Evolutionary conservation across 208 protist genomes (phyloP), one percentile per base, ranked within the genome.

Genomic region (Leishmania arabica): DNA sequence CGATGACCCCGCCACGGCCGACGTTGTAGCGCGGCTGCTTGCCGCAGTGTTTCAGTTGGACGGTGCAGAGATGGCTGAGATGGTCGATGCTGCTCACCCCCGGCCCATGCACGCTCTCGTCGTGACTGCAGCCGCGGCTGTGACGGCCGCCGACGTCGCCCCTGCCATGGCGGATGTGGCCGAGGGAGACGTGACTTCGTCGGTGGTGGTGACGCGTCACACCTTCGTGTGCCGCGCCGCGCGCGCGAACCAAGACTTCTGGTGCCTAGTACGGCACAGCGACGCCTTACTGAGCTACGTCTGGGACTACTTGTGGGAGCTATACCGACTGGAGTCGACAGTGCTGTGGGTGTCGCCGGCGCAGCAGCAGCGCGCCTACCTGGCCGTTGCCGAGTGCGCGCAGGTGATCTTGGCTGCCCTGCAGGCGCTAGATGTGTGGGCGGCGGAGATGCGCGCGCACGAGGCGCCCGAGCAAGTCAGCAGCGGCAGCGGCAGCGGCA

Each of bases 261-360:
- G 77, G 77, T 56, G 64, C 15, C 64, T 85, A 15, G 37, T 76
- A 54, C 72, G n/a, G 34, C 76, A 82, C 62, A 31, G 49, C 40
- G 64, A 69, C 31, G 77, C 49, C 2, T 45, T 85, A 27, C 66
- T 85, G 45, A 40, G 58, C 34, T 85, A 82, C 77, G 58, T 79
- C 0, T 79, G 79, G 24, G 53, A 21, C 31, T 79, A 85, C 17
- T 7, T 82, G 31, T 40, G 47, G 21, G 77, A 65, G 24, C 66
- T 82, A 53, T 64, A 71, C 56, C 13, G n/a, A 45, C 13, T 85
- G 42, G 71, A 81, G 70, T 0, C 24, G 49, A 79, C 71, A 42
- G 77, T 77, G 71, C 53, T 85, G 72, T 85, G 77, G 77, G 42
- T 82, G 27, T 85, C 82, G 7, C 72, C 82, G 6, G 62, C 54